phyloP scores from a whole-genome alignment of 331 rosid species.

The Spiraea crenata region DNA sequence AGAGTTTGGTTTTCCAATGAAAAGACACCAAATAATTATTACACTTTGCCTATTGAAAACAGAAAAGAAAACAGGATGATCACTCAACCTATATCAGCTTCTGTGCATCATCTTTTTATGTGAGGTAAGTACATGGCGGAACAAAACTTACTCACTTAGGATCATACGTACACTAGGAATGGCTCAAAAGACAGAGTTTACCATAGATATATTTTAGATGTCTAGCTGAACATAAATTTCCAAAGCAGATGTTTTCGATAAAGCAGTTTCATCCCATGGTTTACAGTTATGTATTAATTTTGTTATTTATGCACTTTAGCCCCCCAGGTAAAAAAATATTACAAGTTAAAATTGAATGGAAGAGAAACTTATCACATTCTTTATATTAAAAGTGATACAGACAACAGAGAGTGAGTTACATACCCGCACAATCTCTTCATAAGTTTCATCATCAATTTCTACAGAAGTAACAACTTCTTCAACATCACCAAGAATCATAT shows the following conservation, averaged over 20 bases:
- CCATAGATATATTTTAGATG: background rate
- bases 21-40: background rate
- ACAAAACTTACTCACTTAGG: background rate
- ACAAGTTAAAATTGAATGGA: background rate
- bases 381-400: background rate
- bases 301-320: slow-evolving; percentile 1
- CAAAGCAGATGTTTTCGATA: background rate
- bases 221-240: background rate
- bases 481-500: slow-evolving; percentile 99
- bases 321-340: background rate
- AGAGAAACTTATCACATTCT: no score
- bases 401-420: slow-evolving; percentile 15
- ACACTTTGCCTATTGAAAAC: background rate
- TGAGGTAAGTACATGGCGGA: background rate
- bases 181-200: background rate
- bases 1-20: background rate
- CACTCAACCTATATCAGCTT: background rate
- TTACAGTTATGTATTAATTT: background rate
- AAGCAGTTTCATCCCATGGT: background rate
- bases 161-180: background rate
- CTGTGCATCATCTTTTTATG: background rate
- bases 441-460: slow-evolving; percentile 96
- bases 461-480: slow-evolving; percentile 92
- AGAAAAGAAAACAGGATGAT: background rate
- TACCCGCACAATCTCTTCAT: slow-evolving; percentile 99